Conservation (phyloP, 176 grass and related monocot species). For the Lolium multiflorum region DNA sequence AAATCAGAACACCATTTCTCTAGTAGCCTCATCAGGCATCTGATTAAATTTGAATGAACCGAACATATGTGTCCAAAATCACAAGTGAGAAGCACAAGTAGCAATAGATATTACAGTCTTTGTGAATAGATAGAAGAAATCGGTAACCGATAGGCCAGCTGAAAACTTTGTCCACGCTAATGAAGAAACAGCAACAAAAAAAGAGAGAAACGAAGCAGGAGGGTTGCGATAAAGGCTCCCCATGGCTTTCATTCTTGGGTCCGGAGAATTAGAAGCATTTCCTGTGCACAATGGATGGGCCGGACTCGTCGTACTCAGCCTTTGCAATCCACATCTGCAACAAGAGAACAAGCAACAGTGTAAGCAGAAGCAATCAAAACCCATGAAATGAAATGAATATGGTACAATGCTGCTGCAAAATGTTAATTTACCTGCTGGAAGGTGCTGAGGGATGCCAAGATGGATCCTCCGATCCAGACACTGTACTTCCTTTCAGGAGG, state of each 20-base stretch:
- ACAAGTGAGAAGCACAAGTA: constrained; percentile 62
- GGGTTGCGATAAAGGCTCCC: constrained; percentile 53
- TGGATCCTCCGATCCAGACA: constrained; percentile 99
- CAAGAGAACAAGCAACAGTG: constrained; percentile 30
- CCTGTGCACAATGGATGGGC: constrained; percentile 93
- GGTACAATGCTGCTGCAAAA: neutral
- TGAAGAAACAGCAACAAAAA: constrained; percentile 57
- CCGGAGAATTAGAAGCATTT: constrained; percentile 85
- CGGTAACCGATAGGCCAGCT: constrained; percentile 29
- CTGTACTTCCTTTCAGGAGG: constrained; percentile 94
- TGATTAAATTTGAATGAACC: constrained; percentile 65
- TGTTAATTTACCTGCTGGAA: constrained; percentile 79
- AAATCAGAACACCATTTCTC: constrained; percentile 52
- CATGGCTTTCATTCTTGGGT: constrained; percentile 54
- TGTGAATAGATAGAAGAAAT: constrained; percentile 52
- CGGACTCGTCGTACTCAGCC: constrained; percentile 94
- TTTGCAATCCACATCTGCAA: constrained; percentile 97
- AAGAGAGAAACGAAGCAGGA: constrained; percentile 44
- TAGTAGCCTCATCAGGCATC: constrained; percentile 60
- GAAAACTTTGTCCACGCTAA: constrained; percentile 78
- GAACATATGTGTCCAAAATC: constrained; percentile 64
- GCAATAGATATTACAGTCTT: constrained; percentile 63
- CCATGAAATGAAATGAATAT: constrained; percentile 26
- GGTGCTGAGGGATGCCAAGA: constrained; percentile 94
- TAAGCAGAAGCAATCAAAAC: constrained; percentile 35